Evolutionary conservation across 805 yeast species (phyloP).

Genomic region (Kodamaea lidongshanica): DNA sequence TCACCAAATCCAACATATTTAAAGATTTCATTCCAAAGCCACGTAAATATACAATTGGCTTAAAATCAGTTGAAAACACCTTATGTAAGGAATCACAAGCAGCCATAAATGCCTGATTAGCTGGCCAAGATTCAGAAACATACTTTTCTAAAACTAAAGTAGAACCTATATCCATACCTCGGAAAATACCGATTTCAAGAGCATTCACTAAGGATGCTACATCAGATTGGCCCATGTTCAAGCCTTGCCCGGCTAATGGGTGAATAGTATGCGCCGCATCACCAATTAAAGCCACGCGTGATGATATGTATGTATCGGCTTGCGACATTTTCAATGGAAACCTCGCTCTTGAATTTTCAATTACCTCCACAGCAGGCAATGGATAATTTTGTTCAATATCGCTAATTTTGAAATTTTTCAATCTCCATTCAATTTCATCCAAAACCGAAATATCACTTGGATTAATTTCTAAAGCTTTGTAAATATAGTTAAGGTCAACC

Average conservation of each 20-base stretch:
- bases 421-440: conserved; percentile 72
- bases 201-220: conserved; percentile 66
- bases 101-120: conserved; percentile 75
- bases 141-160: conserved; percentile 78
- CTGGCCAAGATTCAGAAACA: conserved; percentile 75
- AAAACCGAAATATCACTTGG: conserved; percentile 44
- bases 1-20: conserved; percentile 57
- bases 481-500: conserved; percentile 70
- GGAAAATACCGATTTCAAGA: conserved; percentile 57
- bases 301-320: conserved; percentile 81
- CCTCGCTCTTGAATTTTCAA: conserved; percentile 65
- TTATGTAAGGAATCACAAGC: conserved; percentile 90
- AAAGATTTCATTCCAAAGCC: conserved; percentile 69
- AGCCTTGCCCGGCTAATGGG: conserved; percentile 96
- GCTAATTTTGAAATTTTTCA: conserved; percentile 34
- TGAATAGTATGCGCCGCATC: conserved; percentile 98
- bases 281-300: conserved; percentile 87
- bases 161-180: conserved; percentile 88
- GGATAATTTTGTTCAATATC: conserved; percentile 61
- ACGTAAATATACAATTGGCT: conserved; percentile 70
- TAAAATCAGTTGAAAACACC: conserved; percentile 65
- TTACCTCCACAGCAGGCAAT: conserved; percentile 52
- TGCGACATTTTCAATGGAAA: conserved; percentile 87
- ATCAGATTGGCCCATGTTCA: conserved; percentile 96
- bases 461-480: conserved; percentile 32